phyloP scores from a whole-genome alignment of 345 rosid genomes.

The Citrus glauca region DNA sequence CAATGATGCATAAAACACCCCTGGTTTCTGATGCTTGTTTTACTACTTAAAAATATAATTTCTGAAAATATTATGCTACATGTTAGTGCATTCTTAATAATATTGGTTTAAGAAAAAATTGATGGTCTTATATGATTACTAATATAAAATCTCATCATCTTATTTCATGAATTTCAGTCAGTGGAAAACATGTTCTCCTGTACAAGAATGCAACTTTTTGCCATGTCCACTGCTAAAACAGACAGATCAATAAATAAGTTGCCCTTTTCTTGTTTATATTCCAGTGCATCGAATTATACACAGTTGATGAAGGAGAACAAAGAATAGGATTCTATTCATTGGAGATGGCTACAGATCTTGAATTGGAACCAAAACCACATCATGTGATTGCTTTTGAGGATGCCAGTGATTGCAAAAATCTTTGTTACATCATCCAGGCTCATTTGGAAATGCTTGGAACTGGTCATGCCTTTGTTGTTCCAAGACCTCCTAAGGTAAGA shows the following conservation, averaged over 20 bases:
- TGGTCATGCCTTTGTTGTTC: conserved; percentile 79
- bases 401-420: conserved; percentile 65
- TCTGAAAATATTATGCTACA: not conserved
- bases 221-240: not conserved
- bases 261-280: conserved; percentile 12
- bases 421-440: conserved; percentile 77
- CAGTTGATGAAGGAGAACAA: conserved; percentile 53
- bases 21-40: not conserved
- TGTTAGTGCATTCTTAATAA: not conserved
- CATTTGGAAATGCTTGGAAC: conserved; percentile 76
- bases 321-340: conserved; percentile 77
- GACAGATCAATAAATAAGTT: conserved; percentile 4
- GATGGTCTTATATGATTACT: not conserved
- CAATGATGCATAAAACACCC: not conserved
- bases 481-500: conserved; percentile 78
- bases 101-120: not conserved
- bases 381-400: conserved; percentile 86
- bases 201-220: not conserved
- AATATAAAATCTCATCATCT: not conserved
- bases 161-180: not conserved
- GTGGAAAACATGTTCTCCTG: not conserved
- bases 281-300: conserved; percentile 85
- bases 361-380: conserved; percentile 78
- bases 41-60: not conserved
- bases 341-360: conserved; percentile 93